These are phyloP conservation scores for Lachancea sp. DNA, from an alignment of 805 yeast genomes.

Conservation along the genomic window DNA sequence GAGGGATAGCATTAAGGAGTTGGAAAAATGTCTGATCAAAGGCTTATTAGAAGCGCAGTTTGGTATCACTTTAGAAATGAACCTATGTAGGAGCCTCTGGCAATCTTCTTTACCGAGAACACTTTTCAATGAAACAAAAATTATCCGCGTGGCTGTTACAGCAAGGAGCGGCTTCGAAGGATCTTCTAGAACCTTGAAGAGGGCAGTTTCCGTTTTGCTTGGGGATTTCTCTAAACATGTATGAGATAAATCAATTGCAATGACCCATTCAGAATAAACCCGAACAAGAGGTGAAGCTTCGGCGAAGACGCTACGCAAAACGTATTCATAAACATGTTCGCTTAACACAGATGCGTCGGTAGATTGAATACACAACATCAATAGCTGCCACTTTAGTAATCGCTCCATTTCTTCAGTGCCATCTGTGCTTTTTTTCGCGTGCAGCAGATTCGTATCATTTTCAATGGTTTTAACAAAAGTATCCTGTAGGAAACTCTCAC, in stretches of 20 bases:
- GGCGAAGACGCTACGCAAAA: slow-evolving; percentile 38
- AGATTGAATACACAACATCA: slow-evolving; percentile 40
- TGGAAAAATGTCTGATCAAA: slow-evolving; percentile 73
- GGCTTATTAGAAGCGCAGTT: slow-evolving; percentile 81
- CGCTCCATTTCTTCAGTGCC: slow-evolving; percentile 66
- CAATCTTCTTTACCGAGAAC: slow-evolving; percentile 26
- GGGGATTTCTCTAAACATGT: slow-evolving; percentile 15
- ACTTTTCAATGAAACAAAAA: slow-evolving; percentile 47
- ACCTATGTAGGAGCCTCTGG: slow-evolving; percentile 34
- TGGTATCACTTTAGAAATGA: slow-evolving; percentile 51
- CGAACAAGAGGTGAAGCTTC: slow-evolving; percentile 81
- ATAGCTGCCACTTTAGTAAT: slow-evolving; percentile 47
- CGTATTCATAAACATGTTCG: slow-evolving; percentile 21
- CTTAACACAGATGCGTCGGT: slow-evolving; percentile 25
- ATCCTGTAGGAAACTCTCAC: slow-evolving; percentile 18
- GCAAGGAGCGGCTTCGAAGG: slow-evolving; percentile 38
- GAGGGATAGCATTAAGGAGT: slow-evolving; percentile 62
- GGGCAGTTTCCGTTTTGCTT: slow-evolving; percentile 15
- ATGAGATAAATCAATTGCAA: slow-evolving; percentile 37
- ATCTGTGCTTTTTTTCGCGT: slow-evolving; percentile 52
- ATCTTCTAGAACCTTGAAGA: slow-evolving; percentile 31
- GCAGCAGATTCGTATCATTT: slow-evolving; percentile 39
- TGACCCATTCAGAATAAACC: slow-evolving; percentile 72
- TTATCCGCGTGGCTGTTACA: slow-evolving; percentile 60
- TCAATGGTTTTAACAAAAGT: slow-evolving; percentile 22